These are phyloP conservation scores for Powellomyces hirtus DNA, from an alignment of 192 early-diverging fungal genomes.

Conservation along the genomic window DNA sequence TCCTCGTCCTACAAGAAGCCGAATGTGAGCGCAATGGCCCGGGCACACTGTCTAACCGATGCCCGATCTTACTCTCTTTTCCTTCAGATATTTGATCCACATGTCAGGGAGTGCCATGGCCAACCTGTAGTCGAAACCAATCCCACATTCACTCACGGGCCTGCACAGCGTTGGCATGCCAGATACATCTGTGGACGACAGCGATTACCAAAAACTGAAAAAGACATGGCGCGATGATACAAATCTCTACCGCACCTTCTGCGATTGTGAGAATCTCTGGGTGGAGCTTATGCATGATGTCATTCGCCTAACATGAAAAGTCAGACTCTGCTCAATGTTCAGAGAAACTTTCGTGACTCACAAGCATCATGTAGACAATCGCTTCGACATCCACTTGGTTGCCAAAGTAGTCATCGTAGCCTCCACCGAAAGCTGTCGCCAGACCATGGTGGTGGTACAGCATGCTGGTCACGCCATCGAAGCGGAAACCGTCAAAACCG, in stretches of 20 bases:
- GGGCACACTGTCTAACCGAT: neutral
- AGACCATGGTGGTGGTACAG: conserved; percentile 96
- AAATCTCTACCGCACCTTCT: conserved; percentile 61
- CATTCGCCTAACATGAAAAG: conserved; percentile 61
- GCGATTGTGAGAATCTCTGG: conserved; percentile 84
- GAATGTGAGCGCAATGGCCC: neutral
- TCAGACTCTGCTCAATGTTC: too few species aligned
- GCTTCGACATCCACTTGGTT: conserved; percentile 76
- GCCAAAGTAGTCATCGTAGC: conserved; percentile 94
- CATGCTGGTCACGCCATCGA: conserved; percentile 97
- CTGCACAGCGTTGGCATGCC: conserved; percentile 97
- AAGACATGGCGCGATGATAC: neutral
- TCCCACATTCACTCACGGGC: conserved; percentile 81
- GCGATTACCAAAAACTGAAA: neutral
- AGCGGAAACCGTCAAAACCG: conserved; percentile 94
- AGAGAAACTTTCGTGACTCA: neutral
- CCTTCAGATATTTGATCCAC: conserved; percentile 99
- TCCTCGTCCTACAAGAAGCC: conserved; percentile 68
- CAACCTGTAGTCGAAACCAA: conserved; percentile 96
- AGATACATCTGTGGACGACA: conserved; percentile 74
- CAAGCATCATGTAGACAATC: conserved; percentile 85
- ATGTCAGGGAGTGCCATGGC: conserved; percentile 97
- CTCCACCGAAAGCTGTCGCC: conserved; percentile 86
- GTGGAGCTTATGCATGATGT: conserved; percentile 78
- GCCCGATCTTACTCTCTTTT: conserved; percentile 44